phyloP scores from a whole-genome alignment of 2,329 filamentous ascomycete genomes.

The Talaromyces pinophilus region DNA sequence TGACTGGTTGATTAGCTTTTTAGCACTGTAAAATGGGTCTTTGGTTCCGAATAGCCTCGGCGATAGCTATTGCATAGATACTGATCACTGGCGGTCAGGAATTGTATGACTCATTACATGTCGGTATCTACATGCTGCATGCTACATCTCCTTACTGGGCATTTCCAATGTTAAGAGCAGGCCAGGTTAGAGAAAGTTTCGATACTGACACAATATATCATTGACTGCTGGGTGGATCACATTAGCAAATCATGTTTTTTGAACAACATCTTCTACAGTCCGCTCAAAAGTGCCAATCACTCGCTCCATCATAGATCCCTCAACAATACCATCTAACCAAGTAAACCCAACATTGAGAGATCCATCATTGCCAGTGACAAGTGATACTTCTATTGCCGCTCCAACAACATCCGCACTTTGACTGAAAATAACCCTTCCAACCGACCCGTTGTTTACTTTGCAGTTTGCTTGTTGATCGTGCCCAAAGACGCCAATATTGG shows the following conservation, averaged over 20 bases:
- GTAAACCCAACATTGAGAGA: constrained; percentile 7
- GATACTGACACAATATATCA: not conserved
- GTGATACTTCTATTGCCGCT: constrained; percentile 15
- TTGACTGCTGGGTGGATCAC: not conserved
- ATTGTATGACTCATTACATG: not conserved
- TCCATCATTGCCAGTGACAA: constrained; percentile 18
- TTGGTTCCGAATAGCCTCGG: not conserved
- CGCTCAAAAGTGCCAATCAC: not conserved
- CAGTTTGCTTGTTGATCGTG: not conserved
- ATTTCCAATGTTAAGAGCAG: not conserved
- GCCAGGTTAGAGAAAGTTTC: no score
- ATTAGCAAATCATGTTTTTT: no score
- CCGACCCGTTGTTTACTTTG: not conserved
- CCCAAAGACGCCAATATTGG: not conserved
- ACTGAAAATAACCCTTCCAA: constrained; percentile 18
- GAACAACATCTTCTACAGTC: not conserved
- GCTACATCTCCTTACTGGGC: not conserved
- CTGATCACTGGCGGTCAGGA: constrained; percentile 2
- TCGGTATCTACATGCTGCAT: not conserved
- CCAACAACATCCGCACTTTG: constrained; percentile 18
- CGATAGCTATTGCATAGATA: not conserved
- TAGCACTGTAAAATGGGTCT: not conserved
- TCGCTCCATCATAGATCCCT: not conserved
- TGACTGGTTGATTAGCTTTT: not conserved
- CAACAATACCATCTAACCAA: constrained; percentile 11